phyloP scores from a whole-genome alignment of 441 rosid genomes.

The Eruca vesicaria region DNA sequence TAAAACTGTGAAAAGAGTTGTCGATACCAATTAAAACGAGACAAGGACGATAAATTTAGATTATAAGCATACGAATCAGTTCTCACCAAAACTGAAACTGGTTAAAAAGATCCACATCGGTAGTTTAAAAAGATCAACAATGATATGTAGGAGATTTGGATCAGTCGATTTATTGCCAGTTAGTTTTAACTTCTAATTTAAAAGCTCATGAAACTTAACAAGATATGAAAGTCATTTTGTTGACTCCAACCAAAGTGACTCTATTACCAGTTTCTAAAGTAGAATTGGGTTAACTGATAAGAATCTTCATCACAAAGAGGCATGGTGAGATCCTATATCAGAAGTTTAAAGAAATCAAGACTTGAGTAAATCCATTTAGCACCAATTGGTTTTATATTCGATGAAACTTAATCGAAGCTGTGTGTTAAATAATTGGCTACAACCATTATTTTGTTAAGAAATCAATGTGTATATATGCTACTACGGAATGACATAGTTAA shows the following conservation, averaged over 20 bases:
- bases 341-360: background rate
- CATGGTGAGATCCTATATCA: background rate
- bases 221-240: background rate
- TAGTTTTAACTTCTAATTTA: background rate
- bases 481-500: background rate
- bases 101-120: background rate
- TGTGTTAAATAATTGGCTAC: background rate
- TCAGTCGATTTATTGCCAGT: background rate
- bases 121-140: background rate
- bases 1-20: background rate
- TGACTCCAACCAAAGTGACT: background rate
- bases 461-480: background rate
- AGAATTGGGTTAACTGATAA: background rate
- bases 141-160: background rate
- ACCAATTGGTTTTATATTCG: background rate
- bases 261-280: background rate
- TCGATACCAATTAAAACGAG: background rate
- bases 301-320: background rate
- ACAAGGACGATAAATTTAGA: background rate
- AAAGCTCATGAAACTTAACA: background rate
- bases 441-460: background rate
- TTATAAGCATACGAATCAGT: background rate
- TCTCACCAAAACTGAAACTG: background rate
- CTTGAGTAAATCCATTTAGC: background rate
- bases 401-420: background rate